Percentiles rank a stretch among this genome's conserved stretches.
Evolutionary conservation across 1,139 yeast genomes (phyloP).

Genomic region (Saccharomyces hybrid): DNA sequence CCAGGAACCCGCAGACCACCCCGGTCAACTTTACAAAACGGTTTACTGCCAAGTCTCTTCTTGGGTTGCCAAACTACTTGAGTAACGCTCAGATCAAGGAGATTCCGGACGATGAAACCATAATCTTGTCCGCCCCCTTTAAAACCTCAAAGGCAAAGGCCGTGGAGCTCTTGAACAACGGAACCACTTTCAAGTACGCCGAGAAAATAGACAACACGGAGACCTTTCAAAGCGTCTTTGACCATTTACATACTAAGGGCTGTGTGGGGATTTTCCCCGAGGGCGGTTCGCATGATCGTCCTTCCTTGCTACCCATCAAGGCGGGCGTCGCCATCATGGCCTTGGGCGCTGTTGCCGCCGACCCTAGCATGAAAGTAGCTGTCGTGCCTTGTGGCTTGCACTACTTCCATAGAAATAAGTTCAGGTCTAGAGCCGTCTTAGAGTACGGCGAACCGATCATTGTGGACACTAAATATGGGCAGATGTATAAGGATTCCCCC

Average conservation of each 20-base stretch:
- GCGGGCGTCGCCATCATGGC: slow-evolving; percentile 84
- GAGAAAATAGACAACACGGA: slow-evolving; percentile 55
- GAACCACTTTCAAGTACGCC: slow-evolving; percentile 50
- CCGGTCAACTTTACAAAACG: slow-evolving; percentile 34
- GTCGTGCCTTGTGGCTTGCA: slow-evolving; percentile 73
- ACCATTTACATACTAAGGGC: slow-evolving; percentile 49
- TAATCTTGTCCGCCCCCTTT: slow-evolving; percentile 46
- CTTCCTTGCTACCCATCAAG: slow-evolving; percentile 63
- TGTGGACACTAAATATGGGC: slow-evolving; percentile 44
- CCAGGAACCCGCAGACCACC: slow-evolving; percentile 7
- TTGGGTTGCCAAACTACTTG: slow-evolving; percentile 54
- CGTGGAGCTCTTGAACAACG: slow-evolving; percentile 38
- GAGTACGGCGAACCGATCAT: slow-evolving; percentile 68
- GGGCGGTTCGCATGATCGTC: slow-evolving; percentile 67
- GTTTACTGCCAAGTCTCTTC: slow-evolving; percentile 43
- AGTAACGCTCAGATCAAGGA: slow-evolving; percentile 52
- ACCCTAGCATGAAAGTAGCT: slow-evolving; percentile 48
- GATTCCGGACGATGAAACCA: slow-evolving; percentile 46
- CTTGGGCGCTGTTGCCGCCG: slow-evolving; percentile 57
- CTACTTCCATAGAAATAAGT: slow-evolving; percentile 68
- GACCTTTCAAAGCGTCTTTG: slow-evolving; percentile 57
- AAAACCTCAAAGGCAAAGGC: slow-evolving; percentile 27
- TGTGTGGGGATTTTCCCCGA: slow-evolving; percentile 69
- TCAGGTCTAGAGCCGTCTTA: slow-evolving; percentile 68
- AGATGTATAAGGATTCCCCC: slow-evolving; percentile 47